phyloP scores from a whole-genome alignment of 2,329 filamentous ascomycete species.

The Daldinia eschscholtzii region DNA sequence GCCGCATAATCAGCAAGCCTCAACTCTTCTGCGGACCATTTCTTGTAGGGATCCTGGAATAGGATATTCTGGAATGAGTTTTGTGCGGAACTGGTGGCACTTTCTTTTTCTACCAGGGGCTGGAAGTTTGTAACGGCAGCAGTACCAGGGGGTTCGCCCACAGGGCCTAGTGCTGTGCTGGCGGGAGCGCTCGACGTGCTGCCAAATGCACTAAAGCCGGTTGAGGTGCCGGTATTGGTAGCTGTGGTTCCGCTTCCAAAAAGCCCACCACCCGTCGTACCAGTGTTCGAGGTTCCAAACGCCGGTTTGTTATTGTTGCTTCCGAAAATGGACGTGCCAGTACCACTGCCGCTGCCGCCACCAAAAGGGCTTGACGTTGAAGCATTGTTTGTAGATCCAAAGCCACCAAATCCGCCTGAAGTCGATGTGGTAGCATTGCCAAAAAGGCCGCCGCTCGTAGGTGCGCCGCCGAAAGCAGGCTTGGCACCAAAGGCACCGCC shows the following conservation, averaged over 20 bases:
- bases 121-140: constrained; percentile 74
- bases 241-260: constrained; percentile 60
- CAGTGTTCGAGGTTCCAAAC: constrained; percentile 62
- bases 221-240: constrained; percentile 39
- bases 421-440: constrained; percentile 54
- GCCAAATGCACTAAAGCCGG: constrained; percentile 55
- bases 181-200: constrained; percentile 58
- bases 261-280: constrained; percentile 59
- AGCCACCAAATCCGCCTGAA: constrained; percentile 54
- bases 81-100: constrained; percentile 62
- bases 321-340: constrained; percentile 49
- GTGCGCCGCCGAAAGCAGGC: constrained; percentile 49
- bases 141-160: constrained; percentile 76
- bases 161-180: constrained; percentile 62
- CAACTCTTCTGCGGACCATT: constrained; percentile 90
- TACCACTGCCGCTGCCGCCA: constrained; percentile 46
- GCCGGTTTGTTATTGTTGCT: constrained; percentile 58
- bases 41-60: constrained; percentile 84
- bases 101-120: constrained; percentile 79
- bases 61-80: constrained; percentile 83
- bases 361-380: constrained; percentile 56
- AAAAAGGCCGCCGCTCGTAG: constrained; percentile 64
- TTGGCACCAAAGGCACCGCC: constrained; percentile 60
- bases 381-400: constrained; percentile 56
- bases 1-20: constrained; percentile 89